A percentile compares a stretch with the other conserved stretches of the same genome.
phyloP scores from a whole-genome alignment of 345 rosid genomes.

The Salix exigua region DNA sequence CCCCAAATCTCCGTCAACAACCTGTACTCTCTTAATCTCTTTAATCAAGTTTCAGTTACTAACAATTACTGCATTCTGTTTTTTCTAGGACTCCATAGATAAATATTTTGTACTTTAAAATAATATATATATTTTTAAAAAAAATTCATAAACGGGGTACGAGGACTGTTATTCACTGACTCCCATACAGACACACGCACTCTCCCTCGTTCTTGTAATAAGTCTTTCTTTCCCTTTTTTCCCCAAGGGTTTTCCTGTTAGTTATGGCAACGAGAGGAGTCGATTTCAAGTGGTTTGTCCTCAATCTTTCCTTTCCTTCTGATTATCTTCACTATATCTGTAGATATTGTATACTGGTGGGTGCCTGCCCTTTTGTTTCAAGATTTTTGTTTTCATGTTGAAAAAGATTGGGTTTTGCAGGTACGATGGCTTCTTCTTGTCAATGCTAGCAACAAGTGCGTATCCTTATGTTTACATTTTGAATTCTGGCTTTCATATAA shows the following conservation, averaged over 20 bases:
- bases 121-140: too few relatives aligned
- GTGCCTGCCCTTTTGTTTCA: neutral
- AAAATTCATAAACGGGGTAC: neutral
- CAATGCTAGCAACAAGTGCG: conserved; percentile 98
- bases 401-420: conserved; percentile 39
- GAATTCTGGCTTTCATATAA: neutral
- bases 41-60: neutral
- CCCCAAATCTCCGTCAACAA: neutral
- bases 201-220: neutral
- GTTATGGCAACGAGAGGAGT: conserved; percentile 83
- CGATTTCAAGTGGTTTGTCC: conserved; percentile 88
- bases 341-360: neutral
- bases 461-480: conserved; percentile 49
- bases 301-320: conserved; percentile 11
- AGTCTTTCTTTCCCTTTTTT: neutral
- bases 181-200: neutral
- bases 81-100: neutral
- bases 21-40: neutral
- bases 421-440: conserved; percentile 99
- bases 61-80: neutral
- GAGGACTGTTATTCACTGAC: neutral
- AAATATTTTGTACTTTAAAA: too few relatives aligned
- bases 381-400: neutral
- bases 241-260: neutral
- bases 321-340: neutral